Base-by-base conservation (phyloP, 352 stramenopile genomes). In the Aphanomyces invadans region DNA sequence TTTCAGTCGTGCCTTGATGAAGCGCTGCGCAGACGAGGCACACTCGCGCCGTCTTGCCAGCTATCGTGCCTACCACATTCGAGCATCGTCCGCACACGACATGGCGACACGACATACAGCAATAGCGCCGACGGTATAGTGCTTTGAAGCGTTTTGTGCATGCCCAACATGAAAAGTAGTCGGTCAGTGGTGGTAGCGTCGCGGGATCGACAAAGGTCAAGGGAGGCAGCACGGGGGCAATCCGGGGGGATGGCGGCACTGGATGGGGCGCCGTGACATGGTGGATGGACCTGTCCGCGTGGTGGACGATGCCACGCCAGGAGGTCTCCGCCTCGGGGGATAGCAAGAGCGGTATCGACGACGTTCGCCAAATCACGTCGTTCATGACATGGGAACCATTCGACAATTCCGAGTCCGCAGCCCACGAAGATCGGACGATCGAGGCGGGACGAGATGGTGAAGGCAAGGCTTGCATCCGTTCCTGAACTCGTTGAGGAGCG, bases 51-150 rank as follows among this genome's bases (percentile, higher is more conserved):
- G 9, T 52, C 33, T 64, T 19, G 11, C 28, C 12, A 21, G 45
- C 46, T 1, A 28, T n/a, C 25, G 52, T 32, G 7, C 25, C 39
- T 10, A 64, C 55, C 19, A 64, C 36, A 15, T 32, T 64, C 15
- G 81, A 92, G 73, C 86, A 94, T 49, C 70, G 80, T 51, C 88
- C 87, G 76, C 86, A 94, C 65, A 94, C 92, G 32, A 94, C 86
- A 59, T 94, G 83, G 45, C 86, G 83, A 29, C 86, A 94, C 1
- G 81, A 80, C 52, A 83, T 74, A 61, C 86, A 94, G 71, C 92
- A 83, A 70, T 91, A 82, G 60, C 90, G 90, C 60, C 86, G 83
- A 65, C 89, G 89, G 62, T 92, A 94, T 74, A 94, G 76, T 7
- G 15, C 7, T 71, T 74, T 92, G 74, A 94, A 94, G 44, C 83